phyloP scores from a whole-genome alignment of 305 asterid species.

The Solanum hybrid region DNA sequence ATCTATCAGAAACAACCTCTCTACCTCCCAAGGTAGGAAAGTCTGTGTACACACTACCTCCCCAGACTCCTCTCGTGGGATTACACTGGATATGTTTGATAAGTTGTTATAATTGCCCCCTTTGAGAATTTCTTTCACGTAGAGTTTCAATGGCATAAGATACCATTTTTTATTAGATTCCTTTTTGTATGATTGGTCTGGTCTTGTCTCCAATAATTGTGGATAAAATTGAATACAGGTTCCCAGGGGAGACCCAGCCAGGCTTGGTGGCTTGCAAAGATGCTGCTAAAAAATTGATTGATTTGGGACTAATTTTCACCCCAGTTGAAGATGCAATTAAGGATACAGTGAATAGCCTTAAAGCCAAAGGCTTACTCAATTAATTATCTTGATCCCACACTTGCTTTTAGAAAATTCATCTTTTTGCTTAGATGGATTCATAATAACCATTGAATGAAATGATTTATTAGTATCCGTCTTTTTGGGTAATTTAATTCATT shows the following conservation, averaged over 20 bases:
- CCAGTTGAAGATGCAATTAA: constrained; percentile 69
- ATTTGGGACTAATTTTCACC: constrained; percentile 59
- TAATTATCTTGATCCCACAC: not conserved
- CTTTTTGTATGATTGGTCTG: not conserved
- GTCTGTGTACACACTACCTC: not conserved
- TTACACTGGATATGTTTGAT: not conserved
- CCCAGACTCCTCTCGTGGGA: not conserved
- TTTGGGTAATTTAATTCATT: not conserved
- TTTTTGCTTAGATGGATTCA: not conserved
- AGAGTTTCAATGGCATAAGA: not conserved
- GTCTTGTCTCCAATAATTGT: not conserved
- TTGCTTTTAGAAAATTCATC: not conserved
- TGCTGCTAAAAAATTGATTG: constrained; percentile 75
- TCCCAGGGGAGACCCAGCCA: constrained; percentile 69
- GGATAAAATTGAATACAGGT: constrained; percentile 31
- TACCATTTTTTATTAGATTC: not conserved
- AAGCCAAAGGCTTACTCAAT: constrained; percentile 25
- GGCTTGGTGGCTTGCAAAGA: constrained; percentile 57
- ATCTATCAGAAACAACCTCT: not conserved
- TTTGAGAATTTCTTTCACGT: not conserved
- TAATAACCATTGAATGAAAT: not conserved
- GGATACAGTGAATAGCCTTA: constrained; percentile 62
- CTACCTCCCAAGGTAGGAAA: not conserved
- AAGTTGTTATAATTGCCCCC: not conserved
- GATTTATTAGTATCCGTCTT: not conserved